Conservation (phyloP, 177 flowering plant species). For the Vitis hybrid region DNA sequence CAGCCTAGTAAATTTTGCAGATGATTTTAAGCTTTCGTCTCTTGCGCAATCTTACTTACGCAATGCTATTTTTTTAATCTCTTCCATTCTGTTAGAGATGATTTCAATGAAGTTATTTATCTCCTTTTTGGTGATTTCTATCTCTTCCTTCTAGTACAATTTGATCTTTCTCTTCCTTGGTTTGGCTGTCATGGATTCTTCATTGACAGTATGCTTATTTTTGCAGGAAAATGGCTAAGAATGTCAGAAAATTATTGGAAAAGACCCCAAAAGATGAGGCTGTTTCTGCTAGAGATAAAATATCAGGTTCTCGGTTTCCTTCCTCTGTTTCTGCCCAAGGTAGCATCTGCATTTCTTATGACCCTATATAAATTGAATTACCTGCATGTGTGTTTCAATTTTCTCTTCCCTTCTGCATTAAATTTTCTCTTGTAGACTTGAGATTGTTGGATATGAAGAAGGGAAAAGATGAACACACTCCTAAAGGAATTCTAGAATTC, state of each 20-base stretch:
- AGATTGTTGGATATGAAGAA: constrained; percentile 46
- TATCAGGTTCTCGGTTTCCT: constrained; percentile 10
- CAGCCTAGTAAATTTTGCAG: too few relatives aligned
- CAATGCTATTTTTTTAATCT: too few relatives aligned
- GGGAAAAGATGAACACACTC: constrained; percentile 28
- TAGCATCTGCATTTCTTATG: constrained; percentile 9
- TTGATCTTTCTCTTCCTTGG: too few relatives aligned
- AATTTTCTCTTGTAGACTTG: constrained; percentile 37
- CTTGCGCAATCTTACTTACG: too few relatives aligned
- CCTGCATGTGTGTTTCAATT: not conserved
- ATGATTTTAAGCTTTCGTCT: too few relatives aligned
- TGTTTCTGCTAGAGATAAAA: constrained; percentile 9
- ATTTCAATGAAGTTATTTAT: too few relatives aligned
- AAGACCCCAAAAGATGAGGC: not conserved
- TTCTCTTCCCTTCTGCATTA: not conserved
- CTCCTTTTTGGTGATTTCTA: too few relatives aligned
- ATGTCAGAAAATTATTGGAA: not conserved
- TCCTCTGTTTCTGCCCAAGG: constrained; percentile 54
- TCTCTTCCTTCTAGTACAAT: too few relatives aligned
- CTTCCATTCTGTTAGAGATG: too few relatives aligned
- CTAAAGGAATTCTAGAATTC: constrained; percentile 50
- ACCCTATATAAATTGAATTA: not conserved
- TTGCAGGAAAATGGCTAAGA: constrained; percentile 17
- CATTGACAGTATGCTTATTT: not conserved
- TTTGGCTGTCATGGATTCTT: constrained; percentile 4